phyloP scores from a whole-genome alignment of 768 basidiomycete genomes.

The Termitomyces sp. region DNA sequence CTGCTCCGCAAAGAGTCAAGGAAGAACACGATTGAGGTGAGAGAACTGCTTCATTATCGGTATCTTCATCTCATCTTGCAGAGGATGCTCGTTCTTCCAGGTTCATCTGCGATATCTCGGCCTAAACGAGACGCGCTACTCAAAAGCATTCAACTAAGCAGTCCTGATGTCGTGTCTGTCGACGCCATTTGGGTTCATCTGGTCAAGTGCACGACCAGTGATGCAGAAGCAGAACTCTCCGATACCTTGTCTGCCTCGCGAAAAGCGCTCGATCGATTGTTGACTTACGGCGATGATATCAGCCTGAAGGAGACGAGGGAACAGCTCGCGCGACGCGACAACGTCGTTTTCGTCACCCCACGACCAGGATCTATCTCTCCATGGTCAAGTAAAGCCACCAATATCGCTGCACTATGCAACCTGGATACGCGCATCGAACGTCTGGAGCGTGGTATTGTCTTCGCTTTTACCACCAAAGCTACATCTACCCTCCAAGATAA shows the following conservation, averaged over 20 bases:
- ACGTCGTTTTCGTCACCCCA: slow-evolving; percentile 73
- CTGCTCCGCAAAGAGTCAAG: background rate
- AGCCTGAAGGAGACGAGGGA: slow-evolving; percentile 41
- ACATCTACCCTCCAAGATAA: slow-evolving; percentile 39
- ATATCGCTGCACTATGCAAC: slow-evolving; percentile 87
- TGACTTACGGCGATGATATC: slow-evolving; percentile 83
- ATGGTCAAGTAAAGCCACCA: slow-evolving; percentile 99
- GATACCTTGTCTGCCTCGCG: slow-evolving; percentile 41
- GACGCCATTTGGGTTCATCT: slow-evolving; percentile 89
- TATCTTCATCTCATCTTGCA: slow-evolving; percentile 1
- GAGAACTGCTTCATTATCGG: no score
- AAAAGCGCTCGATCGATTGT: slow-evolving; percentile 60
- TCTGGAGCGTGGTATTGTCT: slow-evolving; percentile 81
- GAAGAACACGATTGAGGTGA: slow-evolving; percentile 1
- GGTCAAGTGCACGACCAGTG: slow-evolving; percentile 54
- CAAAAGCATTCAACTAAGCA: slow-evolving; percentile 47
- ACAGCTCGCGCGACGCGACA: slow-evolving; percentile 30
- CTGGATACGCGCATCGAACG: slow-evolving; percentile 70
- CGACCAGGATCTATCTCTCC: slow-evolving; percentile 92
- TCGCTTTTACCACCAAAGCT: slow-evolving; percentile 49
- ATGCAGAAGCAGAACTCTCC: slow-evolving; percentile 44
- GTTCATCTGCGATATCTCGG: slow-evolving; percentile 71
- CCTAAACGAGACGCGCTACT: slow-evolving; percentile 71
- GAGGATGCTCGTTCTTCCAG: slow-evolving; percentile 73
- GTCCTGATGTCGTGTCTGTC: slow-evolving; percentile 56